Percentiles rank a stretch among this genome's conserved stretches.
phyloP scores from a whole-genome alignment of 345 rosid species.

The Acer yangbiense region DNA sequence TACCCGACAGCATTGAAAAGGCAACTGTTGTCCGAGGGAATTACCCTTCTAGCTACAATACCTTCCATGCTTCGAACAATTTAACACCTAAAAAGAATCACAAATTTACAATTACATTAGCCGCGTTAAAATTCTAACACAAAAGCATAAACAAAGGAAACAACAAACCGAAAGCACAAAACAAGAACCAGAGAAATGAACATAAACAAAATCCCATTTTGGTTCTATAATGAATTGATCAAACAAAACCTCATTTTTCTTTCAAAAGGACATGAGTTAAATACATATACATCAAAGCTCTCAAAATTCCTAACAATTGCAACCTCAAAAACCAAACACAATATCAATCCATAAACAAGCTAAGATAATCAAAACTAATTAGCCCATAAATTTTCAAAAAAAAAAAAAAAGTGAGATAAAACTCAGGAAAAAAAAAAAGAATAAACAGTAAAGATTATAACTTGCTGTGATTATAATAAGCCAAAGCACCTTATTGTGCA shows the following conservation, averaged over 20 bases:
- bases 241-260: neutral
- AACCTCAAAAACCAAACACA: too few species aligned
- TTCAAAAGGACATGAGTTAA: neutral
- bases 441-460: neutral
- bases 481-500: neutral
- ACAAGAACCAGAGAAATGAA: neutral
- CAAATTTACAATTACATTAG: constrained; percentile 1
- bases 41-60: constrained; percentile 72
- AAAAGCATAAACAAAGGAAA: neutral
- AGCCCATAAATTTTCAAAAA: neutral
- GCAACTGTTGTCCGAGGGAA: constrained; percentile 97
- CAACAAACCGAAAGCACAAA: neutral
- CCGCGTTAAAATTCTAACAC: neutral
- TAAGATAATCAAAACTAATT: neutral
- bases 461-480: neutral
- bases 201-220: too few species aligned
- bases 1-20: constrained; percentile 95
- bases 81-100: constrained; percentile 22
- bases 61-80: constrained; percentile 58
- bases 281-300: neutral
- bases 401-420: neutral
- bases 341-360: neutral
- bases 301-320: too few species aligned
- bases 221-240: neutral
- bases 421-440: neutral